phyloP scores from a whole-genome alignment of 2,329 filamentous ascomycete genomes.

The Trichophyton benhamiae region DNA sequence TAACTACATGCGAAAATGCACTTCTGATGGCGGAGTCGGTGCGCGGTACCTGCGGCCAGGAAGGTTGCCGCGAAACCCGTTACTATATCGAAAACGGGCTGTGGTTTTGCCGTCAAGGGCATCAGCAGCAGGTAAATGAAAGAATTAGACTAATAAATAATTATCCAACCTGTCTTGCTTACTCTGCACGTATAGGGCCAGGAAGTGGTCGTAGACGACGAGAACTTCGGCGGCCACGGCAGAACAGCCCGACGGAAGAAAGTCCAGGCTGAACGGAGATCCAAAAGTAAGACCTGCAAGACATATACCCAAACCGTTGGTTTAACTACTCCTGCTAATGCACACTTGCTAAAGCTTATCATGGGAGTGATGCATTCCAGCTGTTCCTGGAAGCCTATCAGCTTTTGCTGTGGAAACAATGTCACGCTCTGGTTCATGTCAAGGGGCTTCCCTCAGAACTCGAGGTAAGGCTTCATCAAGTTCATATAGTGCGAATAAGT shows the following conservation, averaged over 20 bases:
- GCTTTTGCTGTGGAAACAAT: constrained; percentile 70
- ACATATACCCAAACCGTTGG: constrained; percentile 8
- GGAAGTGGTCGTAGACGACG: constrained; percentile 49
- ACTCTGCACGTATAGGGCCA: constrained; percentile 21
- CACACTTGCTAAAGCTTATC: constrained; percentile 29
- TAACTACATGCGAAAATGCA: neutral
- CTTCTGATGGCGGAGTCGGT: constrained; percentile 32
- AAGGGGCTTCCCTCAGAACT: constrained; percentile 59
- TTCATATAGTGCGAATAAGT: neutral
- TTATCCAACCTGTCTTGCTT: neutral
- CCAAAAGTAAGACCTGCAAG: constrained; percentile 36
- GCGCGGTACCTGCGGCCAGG: constrained; percentile 41
- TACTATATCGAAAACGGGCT: constrained; percentile 66
- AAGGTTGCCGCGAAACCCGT: constrained; percentile 57
- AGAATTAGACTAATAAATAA: neutral
- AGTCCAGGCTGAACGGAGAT: constrained; percentile 42
- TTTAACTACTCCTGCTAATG: neutral
- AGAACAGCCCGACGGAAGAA: constrained; percentile 46
- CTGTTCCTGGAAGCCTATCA: constrained; percentile 78
- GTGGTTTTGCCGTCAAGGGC: constrained; percentile 68
- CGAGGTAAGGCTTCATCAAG: constrained; percentile 41
- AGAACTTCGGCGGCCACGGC: constrained; percentile 54
- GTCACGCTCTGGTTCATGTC: constrained; percentile 56
- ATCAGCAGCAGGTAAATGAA: constrained; percentile 55
- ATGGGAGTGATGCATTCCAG: constrained; percentile 56